Evolutionary conservation across 495 filamentous ascomycete genomes (phyloP).

Genomic region (Talaromyces borbonicus): DNA sequence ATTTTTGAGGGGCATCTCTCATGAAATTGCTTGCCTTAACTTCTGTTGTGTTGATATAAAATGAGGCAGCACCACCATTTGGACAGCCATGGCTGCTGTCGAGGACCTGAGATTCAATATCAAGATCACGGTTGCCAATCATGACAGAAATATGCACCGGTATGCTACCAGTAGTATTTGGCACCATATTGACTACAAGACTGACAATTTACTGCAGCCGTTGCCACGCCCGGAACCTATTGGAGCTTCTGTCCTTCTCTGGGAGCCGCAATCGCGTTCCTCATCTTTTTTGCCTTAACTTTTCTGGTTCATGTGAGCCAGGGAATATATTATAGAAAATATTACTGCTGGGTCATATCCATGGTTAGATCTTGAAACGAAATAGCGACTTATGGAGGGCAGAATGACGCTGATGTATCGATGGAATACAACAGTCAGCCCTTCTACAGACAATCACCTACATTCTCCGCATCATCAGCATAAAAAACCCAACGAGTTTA

Average conservation of each 20-base stretch:
- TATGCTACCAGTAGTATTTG: not conserved
- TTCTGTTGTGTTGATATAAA: no score
- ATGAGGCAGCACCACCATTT: not conserved
- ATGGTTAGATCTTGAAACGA: slow-evolving; percentile 15
- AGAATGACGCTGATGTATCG: not conserved
- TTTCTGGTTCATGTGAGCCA: slow-evolving; percentile 28
- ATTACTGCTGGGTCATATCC: slow-evolving; percentile 43
- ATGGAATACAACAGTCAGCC: not conserved
- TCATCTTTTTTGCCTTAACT: slow-evolving; percentile 29
- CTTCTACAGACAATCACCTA: slow-evolving; percentile 32
- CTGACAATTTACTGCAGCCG: not conserved
- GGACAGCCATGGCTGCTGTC: not conserved
- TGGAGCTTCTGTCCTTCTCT: slow-evolving; percentile 14
- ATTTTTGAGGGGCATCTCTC: no score
- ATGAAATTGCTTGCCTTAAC: no score
- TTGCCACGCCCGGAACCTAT: not conserved
- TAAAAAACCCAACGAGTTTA: slow-evolving; percentile 11
- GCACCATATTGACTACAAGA: not conserved
- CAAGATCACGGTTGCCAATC: not conserved
- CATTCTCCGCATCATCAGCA: slow-evolving; percentile 23
- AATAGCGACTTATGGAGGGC: not conserved
- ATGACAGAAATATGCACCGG: not conserved
- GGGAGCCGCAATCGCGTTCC: slow-evolving; percentile 20
- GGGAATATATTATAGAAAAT: slow-evolving; percentile 27
- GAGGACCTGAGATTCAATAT: not conserved